These are phyloP conservation scores for Coprinellus aureogranulatus DNA, from an alignment of 768 basidiomycete species.

Conservation along the genomic window DNA sequence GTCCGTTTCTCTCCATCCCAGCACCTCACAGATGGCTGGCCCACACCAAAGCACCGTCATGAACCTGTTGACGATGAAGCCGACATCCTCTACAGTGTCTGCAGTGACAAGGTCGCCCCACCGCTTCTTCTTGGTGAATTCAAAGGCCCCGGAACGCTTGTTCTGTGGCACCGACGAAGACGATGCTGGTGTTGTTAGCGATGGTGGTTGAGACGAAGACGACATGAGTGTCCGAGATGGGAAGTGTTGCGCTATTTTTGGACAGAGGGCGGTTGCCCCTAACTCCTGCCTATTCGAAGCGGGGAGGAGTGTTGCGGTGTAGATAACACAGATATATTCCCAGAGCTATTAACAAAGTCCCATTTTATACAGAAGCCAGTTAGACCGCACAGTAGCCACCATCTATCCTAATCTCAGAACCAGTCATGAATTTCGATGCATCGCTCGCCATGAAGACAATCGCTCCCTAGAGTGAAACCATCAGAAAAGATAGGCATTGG, in stretches of 20 bases:
- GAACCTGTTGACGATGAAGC: constrained; percentile 63
- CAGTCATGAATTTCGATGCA: constrained; percentile 88
- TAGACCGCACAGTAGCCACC: constrained; percentile 82
- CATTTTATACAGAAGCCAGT: constrained; percentile 10
- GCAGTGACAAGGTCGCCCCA: constrained; percentile 81
- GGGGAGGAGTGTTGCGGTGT: too few species aligned
- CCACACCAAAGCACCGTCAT: constrained; percentile 66
- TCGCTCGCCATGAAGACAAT: constrained; percentile 89
- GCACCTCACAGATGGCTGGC: constrained; percentile 62
- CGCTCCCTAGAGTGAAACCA: constrained; percentile 55
- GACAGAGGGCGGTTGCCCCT: neutral
- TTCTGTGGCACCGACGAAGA: too few species aligned
- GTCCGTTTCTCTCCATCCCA: constrained; percentile 77
- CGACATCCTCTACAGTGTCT: constrained; percentile 72
- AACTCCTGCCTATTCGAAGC: too few species aligned
- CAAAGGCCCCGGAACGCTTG: constrained; percentile 46
- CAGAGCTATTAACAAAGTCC: too few species aligned
- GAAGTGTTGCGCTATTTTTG: constrained; percentile 9
- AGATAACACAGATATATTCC: too few species aligned
- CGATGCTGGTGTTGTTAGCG: neutral
- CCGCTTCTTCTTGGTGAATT: constrained; percentile 83
- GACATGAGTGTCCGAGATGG: constrained; percentile 10
- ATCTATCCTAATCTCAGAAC: constrained; percentile 80
- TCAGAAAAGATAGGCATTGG: constrained; percentile 3
- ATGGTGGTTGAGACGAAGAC: constrained; percentile 6